Conservation (phyloP, 2,329 filamentous ascomycete genomes). For the Paecilomyces sp. region DNA sequence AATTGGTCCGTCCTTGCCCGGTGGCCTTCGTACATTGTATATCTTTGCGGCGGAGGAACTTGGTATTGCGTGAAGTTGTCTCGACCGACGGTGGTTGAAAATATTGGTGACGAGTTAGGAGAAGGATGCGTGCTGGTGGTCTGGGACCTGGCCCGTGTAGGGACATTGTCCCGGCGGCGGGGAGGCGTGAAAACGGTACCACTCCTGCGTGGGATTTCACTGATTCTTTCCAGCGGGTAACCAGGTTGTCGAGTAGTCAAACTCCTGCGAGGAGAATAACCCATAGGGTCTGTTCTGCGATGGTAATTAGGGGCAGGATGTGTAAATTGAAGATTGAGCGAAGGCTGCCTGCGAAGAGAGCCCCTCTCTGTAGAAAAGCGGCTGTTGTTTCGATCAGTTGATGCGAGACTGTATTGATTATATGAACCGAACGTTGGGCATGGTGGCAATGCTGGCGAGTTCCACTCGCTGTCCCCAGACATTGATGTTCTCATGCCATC, state of each 20-base stretch:
- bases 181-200: conserved; percentile 19
- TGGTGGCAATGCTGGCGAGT: conserved; percentile 23
- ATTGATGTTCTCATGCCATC: conserved; percentile 19
- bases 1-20: conserved; percentile 15
- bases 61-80: neutral
- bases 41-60: conserved; percentile 15
- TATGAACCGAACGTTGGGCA: conserved; percentile 29
- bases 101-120: neutral
- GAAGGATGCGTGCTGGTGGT: neutral
- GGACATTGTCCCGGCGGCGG: neutral
- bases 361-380: conserved; percentile 18
- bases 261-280: conserved; percentile 24
- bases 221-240: conserved; percentile 16
- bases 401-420: conserved; percentile 30
- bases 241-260: conserved; percentile 24
- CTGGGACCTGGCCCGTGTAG: neutral
- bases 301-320: conserved; percentile 15
- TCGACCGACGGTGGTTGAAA: neutral
- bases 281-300: conserved; percentile 14
- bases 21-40: conserved; percentile 13
- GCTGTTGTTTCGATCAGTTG: conserved; percentile 20
- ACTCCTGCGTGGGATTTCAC: conserved; percentile 20
- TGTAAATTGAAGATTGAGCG: conserved; percentile 18
- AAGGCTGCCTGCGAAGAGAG: conserved; percentile 10
- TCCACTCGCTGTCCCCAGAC: conserved; percentile 20